Evolutionary conservation across 345 rosid genomes (phyloP), one percentile per base, ranked within the genome.

Genomic region (Sonneratia alba): DNA sequence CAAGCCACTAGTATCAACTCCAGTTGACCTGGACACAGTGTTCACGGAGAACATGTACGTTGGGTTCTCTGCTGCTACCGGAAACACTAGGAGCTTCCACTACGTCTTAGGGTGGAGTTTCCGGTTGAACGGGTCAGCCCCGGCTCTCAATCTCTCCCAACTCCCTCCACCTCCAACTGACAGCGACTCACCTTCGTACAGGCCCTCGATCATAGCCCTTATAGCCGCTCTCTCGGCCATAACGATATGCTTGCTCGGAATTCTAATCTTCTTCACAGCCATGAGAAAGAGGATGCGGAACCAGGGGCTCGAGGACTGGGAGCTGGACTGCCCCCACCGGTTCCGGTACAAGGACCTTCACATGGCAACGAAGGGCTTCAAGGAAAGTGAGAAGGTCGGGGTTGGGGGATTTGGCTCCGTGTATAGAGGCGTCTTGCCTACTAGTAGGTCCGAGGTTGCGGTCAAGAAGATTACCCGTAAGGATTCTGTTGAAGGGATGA

Each of bases 81-180:
- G 97, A 0, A 36, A n/a, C 1, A 74, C 75, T 14, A 70, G 75
- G 0, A 89, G 94, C 83, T 78, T 87, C 49, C 97, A 93, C 75
- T 89, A 82, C 77, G 76, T 93, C n/a, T 68, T 87, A 43, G 97
- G 94, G 27, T 93, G 97, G 98, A 91, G 96, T 76, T 91, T 91
- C 68, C 43, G 84, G 2, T 59, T 79, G 49, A 71, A 79, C 36
- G 89, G 87, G 67, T 11, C 22, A 1, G 84, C 86, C 0, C 81
- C 83, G 4, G 9, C n/a, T 16, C 90, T 93, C 42, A 5, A 89
- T 63, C 37, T 74, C 53, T 75, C 86, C 13, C 40, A 0, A 11
- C 88, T 93, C 72, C 90, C 94, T 10, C 9, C 18, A 0, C 83
- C 83, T 0, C 83, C 85, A 0, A 65, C 18, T 1, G 78, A 80